A percentile compares a stretch with the other conserved stretches of the same genome.
Conservation (phyloP, 352 stramenopile genomes). For the Peronospora destructor region DNA sequence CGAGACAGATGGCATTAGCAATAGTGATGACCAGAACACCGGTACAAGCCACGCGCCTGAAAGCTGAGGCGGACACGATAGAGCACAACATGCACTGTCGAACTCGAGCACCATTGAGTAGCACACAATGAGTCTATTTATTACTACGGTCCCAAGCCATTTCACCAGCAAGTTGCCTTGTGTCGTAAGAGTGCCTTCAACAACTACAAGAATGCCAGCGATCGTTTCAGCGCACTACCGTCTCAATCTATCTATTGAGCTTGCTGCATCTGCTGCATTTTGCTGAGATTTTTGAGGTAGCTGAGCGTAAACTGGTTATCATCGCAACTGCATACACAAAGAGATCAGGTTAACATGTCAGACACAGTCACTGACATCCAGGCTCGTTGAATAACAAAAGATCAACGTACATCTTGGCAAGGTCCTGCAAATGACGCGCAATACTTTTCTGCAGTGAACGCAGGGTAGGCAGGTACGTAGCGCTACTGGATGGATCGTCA, state of each 20-base stretch:
- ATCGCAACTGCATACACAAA: conserved; percentile 57
- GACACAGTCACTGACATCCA: conserved; percentile 2
- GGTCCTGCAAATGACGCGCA: conserved; percentile 72
- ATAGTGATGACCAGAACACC: too few species aligned
- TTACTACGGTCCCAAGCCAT: conserved; percentile 26
- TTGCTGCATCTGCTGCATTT: conserved; percentile 41
- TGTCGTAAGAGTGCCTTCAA: neutral
- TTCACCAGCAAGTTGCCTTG: neutral
- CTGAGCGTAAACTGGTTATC: conserved; percentile 87
- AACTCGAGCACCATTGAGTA: too few species aligned
- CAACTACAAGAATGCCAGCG: conserved; percentile 14
- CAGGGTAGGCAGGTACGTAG: conserved; percentile 72
- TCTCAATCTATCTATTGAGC: conserved; percentile 25
- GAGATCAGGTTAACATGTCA: conserved; percentile 11
- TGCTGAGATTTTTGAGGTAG: conserved; percentile 71
- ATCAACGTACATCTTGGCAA: conserved; percentile 77
- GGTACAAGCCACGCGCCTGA: too few species aligned
- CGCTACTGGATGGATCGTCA: conserved; percentile 50
- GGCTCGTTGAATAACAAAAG: neutral
- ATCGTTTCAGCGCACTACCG: conserved; percentile 19
- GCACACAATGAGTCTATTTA: conserved; percentile 48
- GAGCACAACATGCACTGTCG: too few species aligned
- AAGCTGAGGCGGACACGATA: too few species aligned
- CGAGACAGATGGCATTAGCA: too few species aligned
- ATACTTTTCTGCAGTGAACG: conserved; percentile 85